Evolutionary conservation across 2,329 filamentous ascomycete genomes (phyloP).

Genomic region (Magnaporthiopsis incrustans): DNA sequence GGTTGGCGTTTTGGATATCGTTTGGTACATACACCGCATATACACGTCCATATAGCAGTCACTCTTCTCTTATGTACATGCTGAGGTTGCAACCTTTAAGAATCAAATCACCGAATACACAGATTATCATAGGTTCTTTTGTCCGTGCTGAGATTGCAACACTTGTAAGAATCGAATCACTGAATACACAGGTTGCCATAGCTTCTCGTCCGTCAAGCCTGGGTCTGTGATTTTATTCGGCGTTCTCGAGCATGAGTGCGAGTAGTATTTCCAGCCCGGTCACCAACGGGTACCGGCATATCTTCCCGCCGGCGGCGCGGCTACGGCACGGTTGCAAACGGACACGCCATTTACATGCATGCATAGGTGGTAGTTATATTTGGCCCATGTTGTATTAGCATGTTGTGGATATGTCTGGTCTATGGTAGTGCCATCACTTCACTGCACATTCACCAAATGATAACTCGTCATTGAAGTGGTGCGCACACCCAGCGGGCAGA

Average conservation of each 20-base stretch:
- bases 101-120: too few species aligned
- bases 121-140: too few species aligned
- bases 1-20: not conserved
- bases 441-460: too few species aligned
- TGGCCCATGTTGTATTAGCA: not conserved
- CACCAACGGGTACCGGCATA: not conserved
- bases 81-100: too few species aligned
- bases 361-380: not conserved
- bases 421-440: too few species aligned
- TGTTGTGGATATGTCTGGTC: too few species aligned
- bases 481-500: too few species aligned
- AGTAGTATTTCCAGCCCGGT: not conserved
- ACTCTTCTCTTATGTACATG: not conserved
- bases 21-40: not conserved
- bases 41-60: not conserved
- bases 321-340: not conserved
- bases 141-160: too few species aligned
- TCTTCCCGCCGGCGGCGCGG: not conserved
- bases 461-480: too few species aligned
- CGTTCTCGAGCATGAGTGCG: not conserved
- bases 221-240: not conserved
- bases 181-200: too few species aligned
- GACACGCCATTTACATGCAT: not conserved
- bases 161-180: too few species aligned
- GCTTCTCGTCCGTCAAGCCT: not conserved